Base-by-base conservation (phyloP, 306 rosid species). In the Inga leiocalycina region DNA sequence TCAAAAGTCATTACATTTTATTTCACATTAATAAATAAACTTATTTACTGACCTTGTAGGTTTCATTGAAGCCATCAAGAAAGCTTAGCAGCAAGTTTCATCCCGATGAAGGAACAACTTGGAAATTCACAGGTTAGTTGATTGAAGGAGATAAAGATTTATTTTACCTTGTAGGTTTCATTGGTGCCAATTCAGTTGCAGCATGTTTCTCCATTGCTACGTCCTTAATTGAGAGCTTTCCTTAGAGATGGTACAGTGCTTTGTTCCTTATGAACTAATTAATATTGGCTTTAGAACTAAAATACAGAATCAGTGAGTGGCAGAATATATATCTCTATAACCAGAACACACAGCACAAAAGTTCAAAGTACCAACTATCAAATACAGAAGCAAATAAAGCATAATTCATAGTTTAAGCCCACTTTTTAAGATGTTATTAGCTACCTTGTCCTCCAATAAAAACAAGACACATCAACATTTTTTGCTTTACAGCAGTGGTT, bases 121-220 rank as follows among this genome's bases (percentile, higher is more conserved):
- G 35, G 35, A 34, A 34, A 34, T 34, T 3, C 35, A 34, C 2
- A 34, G 3, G 35, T 34, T 34, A 34, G 35, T 34, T 34, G 35
- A 2, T 2, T 34, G 3, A 34, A 34, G 35, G 35, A 34, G 35
- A 34, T 34, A 34, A 34, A 34, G 35, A 34, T 34, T 34, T 34
- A 34, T 34, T 34, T 34, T 34, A 34, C 35, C 35, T 34, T 34
- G 35, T 34, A 34, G 35, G 35, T 34, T 34, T 34, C 35, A 34
- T 34, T 34, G 35, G 35, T 34, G 35, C 35, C 35, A 34, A 34
- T 37, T 37, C 41, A 37, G 41, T 37, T 41, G 99, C 98, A 48
- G 98, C 98, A 86, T 96, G 97, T 88, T 96, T 94, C 87, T 94
- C 98, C 97, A 94, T 96, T 3, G 99, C 98, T 46, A 96, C 98